These are phyloP conservation scores for Blastobotrys elegans DNA, from an alignment of 1,139 yeast species.

Conservation along the genomic window DNA sequence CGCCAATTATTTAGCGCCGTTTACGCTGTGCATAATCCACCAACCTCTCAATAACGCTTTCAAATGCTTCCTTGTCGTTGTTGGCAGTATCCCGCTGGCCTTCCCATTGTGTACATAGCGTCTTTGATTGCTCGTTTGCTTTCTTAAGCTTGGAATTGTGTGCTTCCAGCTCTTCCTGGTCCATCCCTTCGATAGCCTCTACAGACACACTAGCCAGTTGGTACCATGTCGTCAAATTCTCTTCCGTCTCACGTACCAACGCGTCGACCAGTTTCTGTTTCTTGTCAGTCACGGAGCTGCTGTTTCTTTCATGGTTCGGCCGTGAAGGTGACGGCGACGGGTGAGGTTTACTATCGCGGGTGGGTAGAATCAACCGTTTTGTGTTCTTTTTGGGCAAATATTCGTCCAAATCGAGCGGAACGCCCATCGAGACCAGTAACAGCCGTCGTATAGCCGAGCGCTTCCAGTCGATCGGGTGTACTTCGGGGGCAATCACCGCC, in stretches of 20 bases:
- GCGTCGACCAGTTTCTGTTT: conserved; percentile 13
- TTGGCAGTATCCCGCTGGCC: conserved; percentile 40
- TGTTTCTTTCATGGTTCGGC: not conserved
- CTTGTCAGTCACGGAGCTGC: not conserved
- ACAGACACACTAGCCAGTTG: conserved; percentile 32
- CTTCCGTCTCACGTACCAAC: conserved; percentile 23
- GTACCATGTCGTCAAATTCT: conserved; percentile 27
- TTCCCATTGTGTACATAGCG: conserved; percentile 47
- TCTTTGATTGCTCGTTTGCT: conserved; percentile 33
- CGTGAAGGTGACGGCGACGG: not conserved
- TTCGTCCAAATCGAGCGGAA: conserved; percentile 57
- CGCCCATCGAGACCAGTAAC: conserved; percentile 51
- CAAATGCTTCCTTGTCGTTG: conserved; percentile 59
- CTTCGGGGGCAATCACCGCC: conserved; percentile 25
- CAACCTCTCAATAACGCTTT: conserved; percentile 63
- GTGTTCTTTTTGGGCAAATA: conserved; percentile 35
- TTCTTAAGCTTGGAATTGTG: conserved; percentile 28
- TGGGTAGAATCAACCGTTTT: conserved; percentile 30
- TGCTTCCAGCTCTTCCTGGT: conserved; percentile 28
- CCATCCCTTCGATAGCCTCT: conserved; percentile 36
- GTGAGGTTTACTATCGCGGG: conserved; percentile 5
- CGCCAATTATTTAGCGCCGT: conserved; percentile 14
- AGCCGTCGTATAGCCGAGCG: conserved; percentile 53
- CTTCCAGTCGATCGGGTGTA: conserved; percentile 46
- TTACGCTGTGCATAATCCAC: conserved; percentile 60